phyloP scores from a whole-genome alignment of 352 stramenopile genomes.

The Globisporangium polare region DNA sequence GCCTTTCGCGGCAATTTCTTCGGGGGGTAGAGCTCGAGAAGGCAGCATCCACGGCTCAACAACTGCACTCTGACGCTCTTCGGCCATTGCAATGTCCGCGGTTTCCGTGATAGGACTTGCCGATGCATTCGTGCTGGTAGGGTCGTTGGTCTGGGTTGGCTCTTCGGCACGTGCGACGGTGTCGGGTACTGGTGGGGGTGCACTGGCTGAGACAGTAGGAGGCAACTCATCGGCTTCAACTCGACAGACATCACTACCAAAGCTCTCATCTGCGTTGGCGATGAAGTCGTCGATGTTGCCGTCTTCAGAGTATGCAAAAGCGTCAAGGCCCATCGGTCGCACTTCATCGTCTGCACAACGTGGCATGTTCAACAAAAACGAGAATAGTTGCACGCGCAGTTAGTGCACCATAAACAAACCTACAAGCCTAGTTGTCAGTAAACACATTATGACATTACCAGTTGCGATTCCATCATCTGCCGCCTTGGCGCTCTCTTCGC shows the following conservation, averaged over 20 bases:
- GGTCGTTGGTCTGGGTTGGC: neutral
- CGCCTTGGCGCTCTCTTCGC: neutral
- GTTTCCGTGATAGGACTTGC: neutral
- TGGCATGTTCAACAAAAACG: neutral
- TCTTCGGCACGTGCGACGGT: neutral
- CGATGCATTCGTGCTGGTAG: neutral
- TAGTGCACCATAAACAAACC: neutral
- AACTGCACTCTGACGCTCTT: constrained; percentile 2
- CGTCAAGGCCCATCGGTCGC: neutral
- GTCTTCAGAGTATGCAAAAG: constrained; percentile 5
- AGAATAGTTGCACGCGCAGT: neutral
- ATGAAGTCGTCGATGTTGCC: constrained; percentile 13
- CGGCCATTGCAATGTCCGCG: neutral
- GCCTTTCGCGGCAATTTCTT: constrained; percentile 22
- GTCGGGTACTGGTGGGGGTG: neutral
- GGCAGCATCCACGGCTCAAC: constrained; percentile 15
- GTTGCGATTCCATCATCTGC: neutral
- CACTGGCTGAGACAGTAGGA: neutral
- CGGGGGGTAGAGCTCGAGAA: constrained; percentile 16
- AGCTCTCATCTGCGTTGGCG: constrained; percentile 5
- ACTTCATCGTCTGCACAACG: neutral
- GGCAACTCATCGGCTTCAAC: neutral
- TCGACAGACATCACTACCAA: neutral
- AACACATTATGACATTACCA: neutral
- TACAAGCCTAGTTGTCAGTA: neutral